Percentiles rank a stretch among this genome's conserved stretches.
These are phyloP conservation scores for Pontederia crassipes DNA, from an alignment of 176 grass and related monocot species.

Conservation along the genomic window DNA sequence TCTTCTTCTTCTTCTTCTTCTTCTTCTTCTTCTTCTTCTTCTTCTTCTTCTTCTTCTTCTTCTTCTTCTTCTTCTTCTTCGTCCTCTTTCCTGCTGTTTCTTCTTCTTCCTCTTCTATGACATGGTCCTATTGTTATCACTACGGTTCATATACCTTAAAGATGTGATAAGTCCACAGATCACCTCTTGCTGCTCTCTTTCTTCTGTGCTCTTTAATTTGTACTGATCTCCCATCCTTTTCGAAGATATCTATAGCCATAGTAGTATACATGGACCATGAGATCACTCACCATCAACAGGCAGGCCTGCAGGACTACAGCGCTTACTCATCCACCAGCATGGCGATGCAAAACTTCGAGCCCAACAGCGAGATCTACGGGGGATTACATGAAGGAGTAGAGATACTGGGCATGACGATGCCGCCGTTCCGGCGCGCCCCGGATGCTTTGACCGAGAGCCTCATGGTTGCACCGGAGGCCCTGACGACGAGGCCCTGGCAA, in stretches of 20 bases:
- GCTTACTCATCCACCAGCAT: conserved; percentile 37
- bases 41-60: background rate
- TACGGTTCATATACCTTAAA: too few species aligned
- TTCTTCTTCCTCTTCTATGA: too few species aligned
- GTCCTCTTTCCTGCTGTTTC: background rate
- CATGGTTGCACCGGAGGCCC: conserved; percentile 23
- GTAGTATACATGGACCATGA: conserved; percentile 9
- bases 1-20: background rate
- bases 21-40: background rate
- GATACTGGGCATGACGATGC: conserved; percentile 37
- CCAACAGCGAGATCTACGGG: conserved; percentile 44
- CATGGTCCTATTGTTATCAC: too few species aligned
- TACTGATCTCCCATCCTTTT: too few species aligned
- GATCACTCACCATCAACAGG: background rate
- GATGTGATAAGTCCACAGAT: too few species aligned
- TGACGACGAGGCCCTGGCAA: conserved; percentile 37
- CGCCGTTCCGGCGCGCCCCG: conserved; percentile 18
- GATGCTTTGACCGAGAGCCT: conserved; percentile 24
- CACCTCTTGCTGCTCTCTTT: too few species aligned
- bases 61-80: background rate
- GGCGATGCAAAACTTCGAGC: conserved; percentile 36
- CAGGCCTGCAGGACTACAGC: conserved; percentile 35
- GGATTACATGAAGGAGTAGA: conserved; percentile 49
- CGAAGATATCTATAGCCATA: too few species aligned
- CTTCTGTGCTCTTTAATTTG: too few species aligned